phyloP scores from a whole-genome alignment of 192 early-diverging fungal species.

The Ambispora gerdemannii region DNA sequence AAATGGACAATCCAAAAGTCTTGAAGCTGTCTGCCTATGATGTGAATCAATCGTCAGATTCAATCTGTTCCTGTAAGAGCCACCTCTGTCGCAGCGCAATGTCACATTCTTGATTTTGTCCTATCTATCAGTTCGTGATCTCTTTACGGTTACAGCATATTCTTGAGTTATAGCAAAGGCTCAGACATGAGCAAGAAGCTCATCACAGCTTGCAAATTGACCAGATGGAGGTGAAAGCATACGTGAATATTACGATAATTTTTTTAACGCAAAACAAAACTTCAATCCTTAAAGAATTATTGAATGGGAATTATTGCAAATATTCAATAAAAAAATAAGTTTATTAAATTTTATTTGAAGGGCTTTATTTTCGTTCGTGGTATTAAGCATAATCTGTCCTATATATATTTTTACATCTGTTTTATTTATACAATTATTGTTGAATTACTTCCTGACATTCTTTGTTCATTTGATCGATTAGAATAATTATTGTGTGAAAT shows the following conservation, averaged over 20 bases:
- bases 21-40: slow-evolving; percentile 1
- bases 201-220: background rate
- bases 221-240: background rate
- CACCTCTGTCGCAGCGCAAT: background rate
- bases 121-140: background rate
- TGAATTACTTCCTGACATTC: no score
- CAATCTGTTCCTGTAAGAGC: background rate
- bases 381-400: no score
- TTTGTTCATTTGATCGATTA: no score
- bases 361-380: no score
- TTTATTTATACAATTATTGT: no score
- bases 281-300: no score
- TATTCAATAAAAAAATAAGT: no score
- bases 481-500: no score
- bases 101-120: background rate
- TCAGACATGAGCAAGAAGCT: slow-evolving; percentile 2
- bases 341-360: no score
- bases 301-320: no score
- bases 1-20: slow-evolving; percentile 13
- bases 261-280: no score
- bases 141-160: slow-evolving; percentile 1
- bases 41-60: background rate
- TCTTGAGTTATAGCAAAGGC: slow-evolving; percentile 5
- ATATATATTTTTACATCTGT: no score
- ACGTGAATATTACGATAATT: background rate